A percentile compares a stretch with the other conserved stretches of the same genome.
These are phyloP conservation scores for Geotrichum aggregatum DNA, from an alignment of 1,139 yeast genomes.

Conservation along the genomic window DNA sequence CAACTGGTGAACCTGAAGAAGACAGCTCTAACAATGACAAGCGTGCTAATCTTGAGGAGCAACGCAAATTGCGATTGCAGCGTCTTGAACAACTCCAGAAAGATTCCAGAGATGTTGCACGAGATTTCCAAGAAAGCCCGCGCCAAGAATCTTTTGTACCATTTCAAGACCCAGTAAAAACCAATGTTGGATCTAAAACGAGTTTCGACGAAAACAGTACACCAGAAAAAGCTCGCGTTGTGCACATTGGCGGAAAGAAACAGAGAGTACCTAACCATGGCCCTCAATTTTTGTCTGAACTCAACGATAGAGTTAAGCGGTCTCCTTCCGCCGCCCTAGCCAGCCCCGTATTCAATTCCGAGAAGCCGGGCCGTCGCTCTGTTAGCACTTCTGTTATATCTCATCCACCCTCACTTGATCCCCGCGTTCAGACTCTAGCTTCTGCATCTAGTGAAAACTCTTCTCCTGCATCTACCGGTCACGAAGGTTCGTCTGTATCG, in stretches of 20 bases:
- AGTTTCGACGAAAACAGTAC: slow-evolving; percentile 47
- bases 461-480: not conserved
- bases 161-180: slow-evolving; percentile 45
- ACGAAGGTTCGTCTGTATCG: not conserved
- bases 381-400: slow-evolving; percentile 17
- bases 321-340: slow-evolving; percentile 5
- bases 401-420: slow-evolving; percentile 2
- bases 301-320: slow-evolving; percentile 13
- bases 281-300: slow-evolving; percentile 15
- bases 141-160: not conserved
- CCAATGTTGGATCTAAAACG: slow-evolving; percentile 61
- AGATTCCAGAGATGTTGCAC: slow-evolving; percentile 34
- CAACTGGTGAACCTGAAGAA: slow-evolving; percentile 25
- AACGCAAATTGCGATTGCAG: slow-evolving; percentile 29
- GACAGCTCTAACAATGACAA: slow-evolving; percentile 17
- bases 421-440: not conserved
- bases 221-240: slow-evolving; percentile 28
- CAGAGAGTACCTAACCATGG: slow-evolving; percentile 8
- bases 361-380: slow-evolving; percentile 14
- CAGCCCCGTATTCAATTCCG: not conserved
- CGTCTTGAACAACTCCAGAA: slow-evolving; percentile 35
- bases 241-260: slow-evolving; percentile 21
- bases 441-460: not conserved
- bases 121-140: not conserved
- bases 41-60: slow-evolving; percentile 30